Base-by-base conservation (phyloP, 1,284 basidiomycete genomes). In the Stygiomarasmius scandens region DNA sequence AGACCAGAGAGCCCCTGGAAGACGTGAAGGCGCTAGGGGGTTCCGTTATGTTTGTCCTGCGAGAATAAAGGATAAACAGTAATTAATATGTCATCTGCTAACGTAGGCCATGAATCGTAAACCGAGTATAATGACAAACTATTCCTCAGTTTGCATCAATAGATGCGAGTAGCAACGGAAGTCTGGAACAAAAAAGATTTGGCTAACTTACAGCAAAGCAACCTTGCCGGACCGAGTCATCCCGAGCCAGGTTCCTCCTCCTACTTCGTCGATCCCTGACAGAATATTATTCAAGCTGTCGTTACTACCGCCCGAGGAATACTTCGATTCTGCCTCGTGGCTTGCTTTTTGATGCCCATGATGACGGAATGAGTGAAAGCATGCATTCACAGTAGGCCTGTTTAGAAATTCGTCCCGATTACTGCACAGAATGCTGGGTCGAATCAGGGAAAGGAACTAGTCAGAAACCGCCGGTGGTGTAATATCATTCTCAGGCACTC, bases 1-100 rank as follows among this genome's bases (percentile, higher is more conserved):
- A 81, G 50, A 84, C 76, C 60, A 93, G 78, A 53, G 76, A 74
- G 44, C 90, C 90, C 61, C 90, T 80, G 63, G 90, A 89, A 24
- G 81, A 80, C 55, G 67, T 63, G 63, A 80, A 83, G 56, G 71
- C 64, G 59, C 66, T 69, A 43, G 67, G 58, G 20, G 80, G 75
- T 70, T 93, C 90, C 47, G 87, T 89, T 68, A 93, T 91, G 74
- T 93, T 93, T 29, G 90, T 93, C 67, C 89, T 91, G 69, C 63
- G 59, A 63, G 50, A 52, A 54, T 43, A 58, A 54, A 25, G 50
- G 56, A 45, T 38, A 56, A 24, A 16, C 8, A 41, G 52, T n/a
- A 23, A 24, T 58, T 24, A 47, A 43, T 49, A 41, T 41, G 52
- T 34, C 50, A 49, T 32, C 12, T 12, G 29, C 12, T 32, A 25